Conservation (phyloP, 805 yeast species). For the Candida coquimbonensis region DNA sequence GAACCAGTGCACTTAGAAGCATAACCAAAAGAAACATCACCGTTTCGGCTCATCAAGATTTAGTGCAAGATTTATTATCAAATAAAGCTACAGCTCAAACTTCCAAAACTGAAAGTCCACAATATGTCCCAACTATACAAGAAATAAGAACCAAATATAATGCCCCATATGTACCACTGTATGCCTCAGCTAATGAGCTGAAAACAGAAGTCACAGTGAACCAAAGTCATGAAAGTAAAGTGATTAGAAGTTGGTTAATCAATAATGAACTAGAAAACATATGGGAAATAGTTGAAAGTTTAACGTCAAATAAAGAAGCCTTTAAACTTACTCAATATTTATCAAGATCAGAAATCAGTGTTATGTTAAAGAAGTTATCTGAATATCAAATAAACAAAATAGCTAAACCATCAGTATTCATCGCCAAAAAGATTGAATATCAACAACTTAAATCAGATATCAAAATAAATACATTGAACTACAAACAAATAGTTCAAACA, state of each 20-base stretch:
- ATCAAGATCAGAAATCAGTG: slow-evolving; percentile 3
- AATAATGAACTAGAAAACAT: neutral
- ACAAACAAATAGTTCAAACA: slow-evolving; percentile 2
- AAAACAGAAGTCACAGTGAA: no score
- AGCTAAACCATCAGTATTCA: neutral
- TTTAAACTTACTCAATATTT: neutral
- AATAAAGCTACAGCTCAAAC: no score
- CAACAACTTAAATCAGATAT: neutral
- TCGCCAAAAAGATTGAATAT: neutral
- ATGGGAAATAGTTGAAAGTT: neutral
- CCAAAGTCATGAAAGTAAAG: neutral
- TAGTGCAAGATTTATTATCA: no score
- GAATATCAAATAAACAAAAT: neutral
- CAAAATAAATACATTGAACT: neutral
- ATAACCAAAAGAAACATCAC: no score
- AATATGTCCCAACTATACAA: neutral
- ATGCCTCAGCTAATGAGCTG: neutral
- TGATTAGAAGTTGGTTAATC: slow-evolving; percentile 1
- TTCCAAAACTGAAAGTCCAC: no score
- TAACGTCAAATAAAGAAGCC: neutral
- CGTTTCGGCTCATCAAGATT: no score
- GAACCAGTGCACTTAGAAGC: no score
- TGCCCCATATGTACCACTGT: neutral
- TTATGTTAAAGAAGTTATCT: slow-evolving; percentile 1
- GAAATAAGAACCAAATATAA: neutral